These are phyloP conservation scores for Xanthoconium purpureum DNA, from an alignment of 768 basidiomycete species.

Conservation along the genomic window DNA sequence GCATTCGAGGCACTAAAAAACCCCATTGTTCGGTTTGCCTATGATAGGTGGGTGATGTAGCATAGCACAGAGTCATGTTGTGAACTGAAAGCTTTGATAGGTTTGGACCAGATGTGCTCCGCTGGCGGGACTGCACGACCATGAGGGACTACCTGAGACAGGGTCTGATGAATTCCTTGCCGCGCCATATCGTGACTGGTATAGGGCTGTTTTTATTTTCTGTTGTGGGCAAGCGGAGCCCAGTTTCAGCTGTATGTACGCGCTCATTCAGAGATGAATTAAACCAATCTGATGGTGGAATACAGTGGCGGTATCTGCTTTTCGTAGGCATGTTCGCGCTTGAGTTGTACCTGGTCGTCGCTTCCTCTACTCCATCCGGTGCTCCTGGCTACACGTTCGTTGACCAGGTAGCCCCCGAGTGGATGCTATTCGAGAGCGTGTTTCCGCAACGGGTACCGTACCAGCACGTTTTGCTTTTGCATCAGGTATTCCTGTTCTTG, in stretches of 20 bases:
- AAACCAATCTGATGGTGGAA: constrained; percentile 11
- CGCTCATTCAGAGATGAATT: constrained; percentile 4
- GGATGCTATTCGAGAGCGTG: constrained; percentile 36
- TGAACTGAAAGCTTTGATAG: constrained; percentile 33
- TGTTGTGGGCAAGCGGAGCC: constrained; percentile 54
- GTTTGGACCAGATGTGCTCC: constrained; percentile 72
- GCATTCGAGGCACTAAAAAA: constrained; percentile 78
- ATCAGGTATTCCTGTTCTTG: constrained; percentile 71
- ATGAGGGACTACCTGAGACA: constrained; percentile 64
- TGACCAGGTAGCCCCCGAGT: constrained; percentile 11
- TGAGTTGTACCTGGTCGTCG: constrained; percentile 65
- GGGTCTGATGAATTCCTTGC: constrained; percentile 59
- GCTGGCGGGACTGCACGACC: constrained; percentile 68
- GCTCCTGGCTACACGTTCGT: constrained; percentile 23
- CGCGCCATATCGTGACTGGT: constrained; percentile 65
- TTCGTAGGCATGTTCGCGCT: constrained; percentile 57
- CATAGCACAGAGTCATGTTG: not conserved
- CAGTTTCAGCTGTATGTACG: constrained; percentile 61
- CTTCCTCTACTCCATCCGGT: constrained; percentile 27
- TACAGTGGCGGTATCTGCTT: constrained; percentile 79
- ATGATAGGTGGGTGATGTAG: constrained; percentile 62
- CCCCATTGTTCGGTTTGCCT: constrained; percentile 77
- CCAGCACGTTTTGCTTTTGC: constrained; percentile 76
- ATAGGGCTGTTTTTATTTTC: constrained; percentile 60
- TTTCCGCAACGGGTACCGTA: constrained; percentile 69